phyloP scores from a whole-genome alignment of 2,329 filamentous ascomycete genomes.

The Penicillium sp. region DNA sequence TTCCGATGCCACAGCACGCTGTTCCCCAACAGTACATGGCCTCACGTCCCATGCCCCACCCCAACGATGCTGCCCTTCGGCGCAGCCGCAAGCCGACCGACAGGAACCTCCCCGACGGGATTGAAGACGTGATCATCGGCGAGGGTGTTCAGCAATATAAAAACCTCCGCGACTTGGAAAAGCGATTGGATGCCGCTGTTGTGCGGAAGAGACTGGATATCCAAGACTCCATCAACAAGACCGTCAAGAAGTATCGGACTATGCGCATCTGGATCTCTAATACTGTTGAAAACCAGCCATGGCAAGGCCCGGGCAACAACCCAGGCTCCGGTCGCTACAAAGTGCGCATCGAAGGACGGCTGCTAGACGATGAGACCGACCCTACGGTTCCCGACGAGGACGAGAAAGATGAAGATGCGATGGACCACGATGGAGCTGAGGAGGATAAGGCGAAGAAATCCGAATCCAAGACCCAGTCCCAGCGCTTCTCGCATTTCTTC shows the following conservation, averaged over 20 bases:
- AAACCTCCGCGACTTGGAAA: constrained; percentile 80
- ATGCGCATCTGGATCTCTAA: constrained; percentile 94
- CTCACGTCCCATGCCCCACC: constrained; percentile 36
- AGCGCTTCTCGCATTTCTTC: constrained; percentile 51
- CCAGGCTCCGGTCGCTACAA: constrained; percentile 58
- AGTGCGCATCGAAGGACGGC: constrained; percentile 85
- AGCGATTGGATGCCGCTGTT: constrained; percentile 85
- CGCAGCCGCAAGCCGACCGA: constrained; percentile 89
- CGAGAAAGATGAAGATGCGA: constrained; percentile 47
- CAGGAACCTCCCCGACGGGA: constrained; percentile 86
- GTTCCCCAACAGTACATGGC: constrained; percentile 40
- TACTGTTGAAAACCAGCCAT: constrained; percentile 88
- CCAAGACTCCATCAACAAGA: constrained; percentile 73
- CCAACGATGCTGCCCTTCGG: constrained; percentile 61
- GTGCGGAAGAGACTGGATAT: constrained; percentile 92
- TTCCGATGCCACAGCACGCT: constrained; percentile 38
- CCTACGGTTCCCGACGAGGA: constrained; percentile 50
- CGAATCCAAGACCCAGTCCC: constrained; percentile 31
- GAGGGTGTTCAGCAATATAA: constrained; percentile 80
- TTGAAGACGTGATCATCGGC: constrained; percentile 78
- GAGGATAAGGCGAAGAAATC: constrained; percentile 30
- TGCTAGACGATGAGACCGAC: constrained; percentile 69
- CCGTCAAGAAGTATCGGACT: constrained; percentile 75
- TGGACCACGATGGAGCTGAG: constrained; percentile 58
- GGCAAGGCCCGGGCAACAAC: constrained; percentile 59